These are phyloP conservation scores for Rhododendron griersonianum DNA, from an alignment of 148 eudicot genomes.

Conservation along the genomic window DNA sequence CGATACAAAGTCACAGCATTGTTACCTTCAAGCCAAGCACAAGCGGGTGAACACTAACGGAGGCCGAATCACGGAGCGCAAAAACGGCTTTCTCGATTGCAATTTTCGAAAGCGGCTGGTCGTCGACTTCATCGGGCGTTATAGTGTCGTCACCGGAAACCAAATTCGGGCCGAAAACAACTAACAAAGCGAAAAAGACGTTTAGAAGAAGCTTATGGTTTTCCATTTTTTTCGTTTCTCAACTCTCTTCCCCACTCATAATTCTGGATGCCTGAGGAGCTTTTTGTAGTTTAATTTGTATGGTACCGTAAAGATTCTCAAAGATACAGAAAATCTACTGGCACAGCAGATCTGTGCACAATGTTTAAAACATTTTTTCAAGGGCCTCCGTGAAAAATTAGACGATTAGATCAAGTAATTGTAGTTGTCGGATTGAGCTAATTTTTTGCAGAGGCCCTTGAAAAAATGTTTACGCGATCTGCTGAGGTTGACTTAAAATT, in stretches of 20 bases:
- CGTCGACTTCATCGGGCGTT: no score
- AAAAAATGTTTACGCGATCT: no score
- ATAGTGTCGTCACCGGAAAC: not conserved
- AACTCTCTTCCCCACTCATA: not conserved
- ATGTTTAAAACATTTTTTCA: no score
- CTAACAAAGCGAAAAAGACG: not conserved
- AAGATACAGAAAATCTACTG: not conserved
- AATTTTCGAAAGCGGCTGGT: not conserved
- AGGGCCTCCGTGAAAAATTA: no score
- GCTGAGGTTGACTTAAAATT: not conserved
- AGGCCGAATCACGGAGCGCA: slow-evolving; percentile 24
- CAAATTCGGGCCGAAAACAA: not conserved
- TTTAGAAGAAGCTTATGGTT: not conserved
- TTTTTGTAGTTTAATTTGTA: not conserved
- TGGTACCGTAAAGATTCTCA: not conserved
- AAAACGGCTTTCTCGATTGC: slow-evolving; percentile 30
- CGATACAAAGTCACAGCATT: not conserved
- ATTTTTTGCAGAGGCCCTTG: no score
- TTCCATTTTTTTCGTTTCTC: not conserved
- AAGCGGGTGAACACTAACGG: slow-evolving; percentile 35
- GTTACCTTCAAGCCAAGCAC: slow-evolving; percentile 33
- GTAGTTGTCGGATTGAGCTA: no score
- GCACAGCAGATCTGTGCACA: no score
- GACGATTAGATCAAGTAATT: no score
- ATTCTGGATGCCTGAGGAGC: not conserved